Conservation (phyloP, 805 yeast genomes). For the Kodamaea kakaduensis region DNA sequence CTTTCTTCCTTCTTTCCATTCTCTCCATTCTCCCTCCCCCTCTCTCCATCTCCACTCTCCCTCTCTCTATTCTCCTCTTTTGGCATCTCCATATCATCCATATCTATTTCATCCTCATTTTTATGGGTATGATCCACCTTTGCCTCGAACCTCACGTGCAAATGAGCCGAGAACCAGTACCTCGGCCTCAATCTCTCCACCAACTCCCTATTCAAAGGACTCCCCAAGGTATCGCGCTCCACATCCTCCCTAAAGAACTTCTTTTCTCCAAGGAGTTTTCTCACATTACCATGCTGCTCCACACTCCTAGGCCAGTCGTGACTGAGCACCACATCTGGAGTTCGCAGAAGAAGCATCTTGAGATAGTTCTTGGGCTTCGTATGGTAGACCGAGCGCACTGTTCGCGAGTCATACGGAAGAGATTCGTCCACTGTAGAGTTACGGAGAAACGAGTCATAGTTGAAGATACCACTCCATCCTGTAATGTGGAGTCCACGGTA, state of each 20-base stretch:
- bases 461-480: conserved; percentile 83
- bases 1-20: too few species aligned
- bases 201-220: conserved; percentile 58
- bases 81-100: conserved; percentile 2
- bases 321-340: conserved; percentile 57
- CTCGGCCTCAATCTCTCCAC: conserved; percentile 54
- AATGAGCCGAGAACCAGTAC: conserved; percentile 86
- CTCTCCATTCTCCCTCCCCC: conserved; percentile 13
- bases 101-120: conserved; percentile 9
- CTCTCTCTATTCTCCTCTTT: not conserved
- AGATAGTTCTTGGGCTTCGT: conserved; percentile 60
- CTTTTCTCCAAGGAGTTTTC: conserved; percentile 49
- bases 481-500: conserved; percentile 72
- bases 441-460: conserved; percentile 31
- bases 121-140: conserved; percentile 25
- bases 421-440: conserved; percentile 44
- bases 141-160: conserved; percentile 75
- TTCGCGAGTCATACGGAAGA: conserved; percentile 45
- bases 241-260: conserved; percentile 69
- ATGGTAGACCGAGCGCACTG: conserved; percentile 66
- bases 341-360: conserved; percentile 43
- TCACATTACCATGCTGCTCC: conserved; percentile 57
- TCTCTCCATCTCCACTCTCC: conserved; percentile 5
- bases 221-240: conserved; percentile 58
- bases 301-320: conserved; percentile 97